These are phyloP conservation scores for Suillus weaverae DNA, from an alignment of 768 basidiomycete species.

Conservation along the genomic window DNA sequence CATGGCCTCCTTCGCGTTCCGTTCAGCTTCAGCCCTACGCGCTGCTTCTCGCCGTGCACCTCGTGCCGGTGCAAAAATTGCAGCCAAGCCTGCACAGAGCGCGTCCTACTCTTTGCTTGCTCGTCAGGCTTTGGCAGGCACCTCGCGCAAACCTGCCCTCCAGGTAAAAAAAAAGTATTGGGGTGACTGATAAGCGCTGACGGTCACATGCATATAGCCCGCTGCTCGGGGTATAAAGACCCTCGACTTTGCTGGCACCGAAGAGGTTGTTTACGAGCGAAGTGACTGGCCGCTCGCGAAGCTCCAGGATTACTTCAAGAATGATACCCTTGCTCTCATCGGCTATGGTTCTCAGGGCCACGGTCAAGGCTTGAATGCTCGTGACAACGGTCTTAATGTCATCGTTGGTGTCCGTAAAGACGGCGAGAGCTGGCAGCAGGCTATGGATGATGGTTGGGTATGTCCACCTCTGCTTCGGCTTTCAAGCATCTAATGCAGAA, in stretches of 20 bases:
- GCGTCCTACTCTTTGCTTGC: constrained; percentile 73
- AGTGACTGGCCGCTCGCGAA: constrained; percentile 97
- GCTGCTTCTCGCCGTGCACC: constrained; percentile 67
- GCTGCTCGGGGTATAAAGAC: constrained; percentile 82
- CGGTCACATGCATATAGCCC: constrained; percentile 30
- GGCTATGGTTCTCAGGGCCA: constrained; percentile 99
- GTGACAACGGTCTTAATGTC: constrained; percentile 98
- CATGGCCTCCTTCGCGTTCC: constrained; percentile 65
- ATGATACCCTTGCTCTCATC: constrained; percentile 98
- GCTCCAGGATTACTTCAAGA: constrained; percentile 99
- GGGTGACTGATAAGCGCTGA: not conserved
- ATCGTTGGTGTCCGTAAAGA: constrained; percentile 97
- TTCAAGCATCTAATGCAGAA: not conserved
- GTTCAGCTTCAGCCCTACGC: constrained; percentile 66
- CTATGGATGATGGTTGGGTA: constrained; percentile 94
- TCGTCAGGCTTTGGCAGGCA: constrained; percentile 37
- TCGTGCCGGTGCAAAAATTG: constrained; percentile 42
- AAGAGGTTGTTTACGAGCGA: constrained; percentile 93
- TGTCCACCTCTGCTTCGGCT: constrained; percentile 21
- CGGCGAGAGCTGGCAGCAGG: constrained; percentile 96
- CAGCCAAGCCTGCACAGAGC: constrained; percentile 44
- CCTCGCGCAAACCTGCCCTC: constrained; percentile 34
- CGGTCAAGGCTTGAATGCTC: constrained; percentile 97
- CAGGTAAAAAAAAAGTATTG: constrained; percentile 28
- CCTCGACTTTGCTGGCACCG: constrained; percentile 92